Percentiles rank a stretch among this genome's conserved stretches.
Conservation (phyloP, 495 filamentous ascomycete species). For the Penicillium coprophilum region DNA sequence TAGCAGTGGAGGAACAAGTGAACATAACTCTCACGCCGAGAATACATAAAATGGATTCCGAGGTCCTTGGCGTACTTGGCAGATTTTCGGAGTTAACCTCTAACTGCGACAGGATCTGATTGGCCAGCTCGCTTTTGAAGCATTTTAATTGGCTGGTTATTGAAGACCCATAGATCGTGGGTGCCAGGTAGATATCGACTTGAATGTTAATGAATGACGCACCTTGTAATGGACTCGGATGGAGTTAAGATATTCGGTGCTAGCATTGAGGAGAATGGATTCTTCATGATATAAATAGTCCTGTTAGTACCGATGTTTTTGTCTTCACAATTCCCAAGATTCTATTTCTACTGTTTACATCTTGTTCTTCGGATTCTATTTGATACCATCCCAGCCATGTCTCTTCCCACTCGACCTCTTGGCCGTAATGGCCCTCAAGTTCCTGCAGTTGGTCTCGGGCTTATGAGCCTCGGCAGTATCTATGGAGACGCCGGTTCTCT, state of each 20-base stretch:
- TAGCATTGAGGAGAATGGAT: background rate
- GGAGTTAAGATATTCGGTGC: background rate
- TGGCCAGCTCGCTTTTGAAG: background rate
- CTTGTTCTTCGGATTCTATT: background rate
- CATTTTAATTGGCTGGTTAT: background rate
- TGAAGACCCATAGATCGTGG: too few species aligned
- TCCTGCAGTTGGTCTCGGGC: conserved; percentile 52
- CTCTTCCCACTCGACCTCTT: conserved; percentile 35
- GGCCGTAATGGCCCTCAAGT: conserved; percentile 56
- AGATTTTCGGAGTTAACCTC: background rate
- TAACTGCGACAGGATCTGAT: background rate
- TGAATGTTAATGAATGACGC: background rate
- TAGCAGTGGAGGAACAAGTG: background rate
- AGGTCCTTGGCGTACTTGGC: background rate
- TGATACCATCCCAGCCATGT: conserved; percentile 9
- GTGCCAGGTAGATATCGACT: background rate
- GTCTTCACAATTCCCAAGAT: background rate
- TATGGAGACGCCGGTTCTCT: conserved; percentile 46
- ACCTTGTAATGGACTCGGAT: background rate
- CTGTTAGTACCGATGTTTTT: background rate
- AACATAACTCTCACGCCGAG: background rate
- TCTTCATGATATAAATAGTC: background rate
- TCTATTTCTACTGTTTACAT: background rate
- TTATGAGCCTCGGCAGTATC: conserved; percentile 51
- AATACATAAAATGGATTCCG: background rate